Conservation (phyloP, 2,329 filamentous ascomycete species). For the Harringtonia lauricola region DNA sequence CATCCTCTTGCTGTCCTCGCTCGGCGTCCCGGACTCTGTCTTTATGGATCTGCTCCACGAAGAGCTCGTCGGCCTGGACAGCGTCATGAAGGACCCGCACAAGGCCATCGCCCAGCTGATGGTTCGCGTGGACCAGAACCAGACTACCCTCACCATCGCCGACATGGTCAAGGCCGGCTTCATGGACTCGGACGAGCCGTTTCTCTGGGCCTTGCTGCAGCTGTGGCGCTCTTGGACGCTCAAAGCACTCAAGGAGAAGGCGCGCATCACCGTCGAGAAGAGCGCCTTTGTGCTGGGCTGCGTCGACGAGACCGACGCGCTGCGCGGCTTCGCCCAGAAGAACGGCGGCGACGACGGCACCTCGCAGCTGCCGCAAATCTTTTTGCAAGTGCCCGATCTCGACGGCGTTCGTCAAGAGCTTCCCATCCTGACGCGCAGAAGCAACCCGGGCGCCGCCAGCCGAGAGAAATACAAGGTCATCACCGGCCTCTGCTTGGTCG, state of each 20-base stretch:
- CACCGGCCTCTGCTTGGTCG: slow-evolving; percentile 69
- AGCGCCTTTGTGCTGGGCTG: slow-evolving; percentile 84
- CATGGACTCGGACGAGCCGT: slow-evolving; percentile 63
- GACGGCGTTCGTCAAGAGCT: slow-evolving; percentile 27
- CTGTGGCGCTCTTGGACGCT: slow-evolving; percentile 86
- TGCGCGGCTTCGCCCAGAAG: slow-evolving; percentile 53
- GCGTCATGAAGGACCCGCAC: slow-evolving; percentile 54
- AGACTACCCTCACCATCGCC: slow-evolving; percentile 63
- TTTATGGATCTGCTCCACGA: slow-evolving; percentile 57
- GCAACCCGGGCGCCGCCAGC: slow-evolving; percentile 17
- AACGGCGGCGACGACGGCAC: slow-evolving; percentile 19
- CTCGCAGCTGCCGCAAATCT: slow-evolving; percentile 67
- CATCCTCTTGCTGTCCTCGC: slow-evolving; percentile 69
- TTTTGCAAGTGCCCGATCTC: slow-evolving; percentile 62
- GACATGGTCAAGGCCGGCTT: slow-evolving; percentile 73
- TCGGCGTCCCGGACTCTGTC: slow-evolving; percentile 57
- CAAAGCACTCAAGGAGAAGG: slow-evolving; percentile 86
- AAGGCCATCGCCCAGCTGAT: slow-evolving; percentile 58
- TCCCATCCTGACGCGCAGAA: neutral
- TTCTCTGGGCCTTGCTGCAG: slow-evolving; percentile 65
- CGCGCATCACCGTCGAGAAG: slow-evolving; percentile 68
- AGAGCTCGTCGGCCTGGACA: slow-evolving; percentile 58
- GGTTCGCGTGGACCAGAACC: slow-evolving; percentile 75
- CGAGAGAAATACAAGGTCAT: slow-evolving; percentile 45
- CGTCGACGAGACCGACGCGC: slow-evolving; percentile 68